Evolutionary conservation across 2,329 filamentous ascomycete species (phyloP).

Genomic region (Neopestalotiopsis rosae): DNA sequence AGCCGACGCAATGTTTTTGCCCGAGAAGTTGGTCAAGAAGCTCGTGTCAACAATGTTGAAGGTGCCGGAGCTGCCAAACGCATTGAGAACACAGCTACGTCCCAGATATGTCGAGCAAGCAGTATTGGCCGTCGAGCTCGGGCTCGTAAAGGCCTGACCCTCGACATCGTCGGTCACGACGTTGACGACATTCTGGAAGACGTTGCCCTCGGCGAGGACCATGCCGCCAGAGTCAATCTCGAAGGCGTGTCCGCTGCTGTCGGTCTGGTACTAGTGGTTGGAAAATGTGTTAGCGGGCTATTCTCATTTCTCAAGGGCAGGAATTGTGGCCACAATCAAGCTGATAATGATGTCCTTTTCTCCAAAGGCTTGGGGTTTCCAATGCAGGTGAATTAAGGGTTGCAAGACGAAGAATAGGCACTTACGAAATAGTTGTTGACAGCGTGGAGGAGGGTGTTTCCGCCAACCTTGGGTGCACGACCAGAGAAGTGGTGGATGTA

Average conservation of each 20-base stretch:
- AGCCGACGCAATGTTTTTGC: slow-evolving; percentile 18
- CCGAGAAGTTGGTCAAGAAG: slow-evolving; percentile 33
- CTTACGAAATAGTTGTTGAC: slow-evolving; percentile 64
- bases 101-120: slow-evolving; percentile 14
- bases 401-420: not conserved
- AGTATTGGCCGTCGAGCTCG: slow-evolving; percentile 22
- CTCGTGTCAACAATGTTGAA: slow-evolving; percentile 30
- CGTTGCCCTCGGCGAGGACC: slow-evolving; percentile 61
- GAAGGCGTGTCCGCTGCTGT: slow-evolving; percentile 62
- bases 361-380: no score
- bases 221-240: slow-evolving; percentile 50
- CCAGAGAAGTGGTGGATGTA: slow-evolving; percentile 65
- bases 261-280: slow-evolving; percentile 34
- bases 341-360: no score
- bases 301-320: no score
- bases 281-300: not conserved
- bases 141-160: slow-evolving; percentile 16
- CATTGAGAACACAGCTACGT: slow-evolving; percentile 14
- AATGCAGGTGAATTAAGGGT: not conserved
- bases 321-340: no score
- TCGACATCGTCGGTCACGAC: slow-evolving; percentile 37
- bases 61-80: slow-evolving; percentile 21
- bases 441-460: slow-evolving; percentile 61
- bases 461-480: slow-evolving; percentile 61
- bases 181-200: slow-evolving; percentile 59